Evolutionary conservation across 352 stramenopile genomes (phyloP), one percentile per base, ranked within the genome.

Genomic region (Thraustotheca clavata): DNA sequence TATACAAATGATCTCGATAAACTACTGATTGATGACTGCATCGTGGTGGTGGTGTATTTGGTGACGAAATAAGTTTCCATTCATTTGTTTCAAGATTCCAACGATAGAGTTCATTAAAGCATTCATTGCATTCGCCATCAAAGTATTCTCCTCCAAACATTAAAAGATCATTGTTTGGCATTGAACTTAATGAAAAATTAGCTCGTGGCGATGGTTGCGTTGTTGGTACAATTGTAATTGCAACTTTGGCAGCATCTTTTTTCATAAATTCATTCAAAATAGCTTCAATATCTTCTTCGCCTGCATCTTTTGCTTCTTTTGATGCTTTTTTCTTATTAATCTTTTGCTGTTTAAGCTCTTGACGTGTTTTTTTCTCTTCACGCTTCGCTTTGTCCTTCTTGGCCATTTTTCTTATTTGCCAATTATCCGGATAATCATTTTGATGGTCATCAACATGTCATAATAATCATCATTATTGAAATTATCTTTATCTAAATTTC

Each of bases 71-170:
- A 49, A 73, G 67, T 70, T 90, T 95, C 91, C 91, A 97, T 57
- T 87, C 76, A 22, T 83, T 71, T 36, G 83, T 83, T 67, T 96
- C 88, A 22, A 96, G 43, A 76, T 95, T 94, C 88, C 88, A 98
- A 67, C 91, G 83, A 60, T 95, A 96, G 7, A 99, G 77, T 60
- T 99, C 95, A 69, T 98, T 98, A 74, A 94, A 97, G 67, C 96
- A 97, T 32, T 90, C 79, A 62, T 97, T 99, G 71, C 96, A 83
- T 61, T 98, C 87, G 39, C 96, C 96, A 72, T 99, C 91, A 72
- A 96, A 99, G 74, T 97, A 98, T 76, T 99, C 96, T 48, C 96
- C 96, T 35, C 96, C 96, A 73, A 99, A 99, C 40, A 98, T 73
- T 55, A 97, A 68, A 71, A 97, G 84, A 48, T 87, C 86, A 22